phyloP scores from a whole-genome alignment of 805 yeast species.

The Kodamaea kakaduensis region DNA sequence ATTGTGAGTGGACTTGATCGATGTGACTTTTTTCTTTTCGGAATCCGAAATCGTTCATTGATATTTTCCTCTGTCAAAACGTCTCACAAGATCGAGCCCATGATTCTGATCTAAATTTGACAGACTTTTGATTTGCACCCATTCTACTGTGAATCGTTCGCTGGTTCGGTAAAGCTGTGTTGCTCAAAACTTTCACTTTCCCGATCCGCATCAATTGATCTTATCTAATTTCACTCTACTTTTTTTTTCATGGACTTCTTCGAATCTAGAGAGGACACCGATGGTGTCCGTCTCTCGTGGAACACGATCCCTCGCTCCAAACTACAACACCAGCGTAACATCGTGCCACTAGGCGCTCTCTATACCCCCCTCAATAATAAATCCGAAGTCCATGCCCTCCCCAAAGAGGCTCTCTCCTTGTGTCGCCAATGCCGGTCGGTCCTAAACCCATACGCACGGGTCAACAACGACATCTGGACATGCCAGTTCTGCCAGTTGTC shows the following conservation, averaged over 20 bases:
- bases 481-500: slow-evolving; percentile 54
- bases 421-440: slow-evolving; percentile 56
- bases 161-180: too few relatives aligned
- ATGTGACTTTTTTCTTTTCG: too few relatives aligned
- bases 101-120: too few relatives aligned
- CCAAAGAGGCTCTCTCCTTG: slow-evolving; percentile 37
- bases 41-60: too few relatives aligned
- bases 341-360: slow-evolving; percentile 53
- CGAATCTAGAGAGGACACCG: slow-evolving; percentile 60
- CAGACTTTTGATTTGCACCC: too few relatives aligned
- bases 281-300: slow-evolving; percentile 77
- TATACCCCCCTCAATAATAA: slow-evolving; percentile 57
- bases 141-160: too few relatives aligned
- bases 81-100: too few relatives aligned
- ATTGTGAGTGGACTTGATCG: too few relatives aligned
- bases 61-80: too few relatives aligned
- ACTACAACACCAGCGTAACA: slow-evolving; percentile 47
- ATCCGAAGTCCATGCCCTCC: slow-evolving; percentile 34
- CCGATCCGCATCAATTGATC: background rate
- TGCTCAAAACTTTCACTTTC: too few relatives aligned
- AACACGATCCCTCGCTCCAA: slow-evolving; percentile 56
- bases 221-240: background rate
- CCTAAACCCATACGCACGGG: slow-evolving; percentile 48
- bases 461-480: slow-evolving; percentile 41
- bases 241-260: slow-evolving; percentile 32